phyloP scores from a whole-genome alignment of 306 rosid species.

The Prunus dulcis region DNA sequence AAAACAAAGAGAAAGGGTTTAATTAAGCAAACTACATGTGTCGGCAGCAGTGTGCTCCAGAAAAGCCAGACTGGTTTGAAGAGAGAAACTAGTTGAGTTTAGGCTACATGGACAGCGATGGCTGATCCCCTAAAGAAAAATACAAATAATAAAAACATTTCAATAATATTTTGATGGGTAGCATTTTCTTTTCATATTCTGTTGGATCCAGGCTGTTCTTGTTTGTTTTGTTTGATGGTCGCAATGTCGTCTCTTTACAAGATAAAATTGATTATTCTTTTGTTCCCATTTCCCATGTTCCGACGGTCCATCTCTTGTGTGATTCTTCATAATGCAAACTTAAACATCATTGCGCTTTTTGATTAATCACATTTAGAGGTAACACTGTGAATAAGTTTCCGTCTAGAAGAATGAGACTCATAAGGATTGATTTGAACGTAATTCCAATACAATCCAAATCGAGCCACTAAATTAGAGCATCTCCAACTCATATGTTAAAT shows the following conservation, averaged over 20 bases:
- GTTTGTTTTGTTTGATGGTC: neutral
- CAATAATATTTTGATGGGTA: conserved; percentile 11
- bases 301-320: neutral
- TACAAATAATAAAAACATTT: conserved; percentile 1
- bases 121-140: neutral
- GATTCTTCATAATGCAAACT: neutral
- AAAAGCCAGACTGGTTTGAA: conserved; percentile 6
- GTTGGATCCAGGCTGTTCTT: conserved; percentile 16
- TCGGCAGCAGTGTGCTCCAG: conserved; percentile 11
- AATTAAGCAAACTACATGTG: conserved; percentile 1
- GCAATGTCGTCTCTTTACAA: neutral
- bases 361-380: neutral
- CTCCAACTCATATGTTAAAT: no score
- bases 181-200: conserved; percentile 19
- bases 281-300: conserved; percentile 8
- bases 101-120: conserved; percentile 15
- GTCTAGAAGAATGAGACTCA: no score
- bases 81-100: neutral
- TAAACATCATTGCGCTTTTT: neutral
- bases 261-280: neutral
- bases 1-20: neutral
- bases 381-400: no score
- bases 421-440: no score
- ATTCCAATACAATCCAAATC: no score
- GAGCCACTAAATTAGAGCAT: no score